A percentile compares a stretch with the other conserved stretches of the same genome.
Conservation (phyloP, 208 protist genomes). For the Crithidia bombi region DNA sequence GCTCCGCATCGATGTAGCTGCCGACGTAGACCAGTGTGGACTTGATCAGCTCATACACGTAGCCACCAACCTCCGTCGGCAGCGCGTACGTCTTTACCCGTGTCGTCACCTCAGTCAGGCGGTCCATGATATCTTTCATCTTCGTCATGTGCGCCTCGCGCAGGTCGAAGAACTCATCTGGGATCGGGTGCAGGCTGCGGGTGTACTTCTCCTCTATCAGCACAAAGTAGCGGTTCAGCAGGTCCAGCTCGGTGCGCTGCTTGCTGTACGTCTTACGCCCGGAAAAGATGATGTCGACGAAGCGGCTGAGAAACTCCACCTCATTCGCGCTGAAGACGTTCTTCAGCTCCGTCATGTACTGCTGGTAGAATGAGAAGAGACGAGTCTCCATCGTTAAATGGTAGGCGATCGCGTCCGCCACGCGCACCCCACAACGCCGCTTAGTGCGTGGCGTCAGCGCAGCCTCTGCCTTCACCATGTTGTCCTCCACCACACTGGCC, state of each 20-base stretch:
- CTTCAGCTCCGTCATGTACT: conserved; percentile 65
- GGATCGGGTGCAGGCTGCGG: conserved; percentile 67
- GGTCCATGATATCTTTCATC: conserved; percentile 70
- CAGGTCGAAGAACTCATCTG: conserved; percentile 76
- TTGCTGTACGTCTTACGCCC: conserved; percentile 49
- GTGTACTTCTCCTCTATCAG: conserved; percentile 85
- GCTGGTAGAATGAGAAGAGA: conserved; percentile 73
- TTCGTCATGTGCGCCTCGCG: conserved; percentile 87
- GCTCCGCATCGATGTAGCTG: conserved; percentile 66
- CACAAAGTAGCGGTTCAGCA: conserved; percentile 71
- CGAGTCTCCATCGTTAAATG: conserved; percentile 62
- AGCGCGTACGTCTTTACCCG: conserved; percentile 66
- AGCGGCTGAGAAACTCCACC: conserved; percentile 68
- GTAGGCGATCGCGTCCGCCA: conserved; percentile 85
- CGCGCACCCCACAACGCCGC: conserved; percentile 49
- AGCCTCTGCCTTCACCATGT: conserved; percentile 61
- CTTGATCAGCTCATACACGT: conserved; percentile 65
- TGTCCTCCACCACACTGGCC: conserved; percentile 58
- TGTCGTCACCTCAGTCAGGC: conserved; percentile 58
- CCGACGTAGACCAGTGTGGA: conserved; percentile 52
- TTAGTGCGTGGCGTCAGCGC: conserved; percentile 69
- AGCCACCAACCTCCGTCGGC: conserved; percentile 47
- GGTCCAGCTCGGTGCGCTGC: conserved; percentile 53
- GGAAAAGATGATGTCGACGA: conserved; percentile 67
- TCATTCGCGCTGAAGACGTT: conserved; percentile 55